Conservation (phyloP, 108 stramenopile species). For the Cyclotella kingstonii region DNA sequence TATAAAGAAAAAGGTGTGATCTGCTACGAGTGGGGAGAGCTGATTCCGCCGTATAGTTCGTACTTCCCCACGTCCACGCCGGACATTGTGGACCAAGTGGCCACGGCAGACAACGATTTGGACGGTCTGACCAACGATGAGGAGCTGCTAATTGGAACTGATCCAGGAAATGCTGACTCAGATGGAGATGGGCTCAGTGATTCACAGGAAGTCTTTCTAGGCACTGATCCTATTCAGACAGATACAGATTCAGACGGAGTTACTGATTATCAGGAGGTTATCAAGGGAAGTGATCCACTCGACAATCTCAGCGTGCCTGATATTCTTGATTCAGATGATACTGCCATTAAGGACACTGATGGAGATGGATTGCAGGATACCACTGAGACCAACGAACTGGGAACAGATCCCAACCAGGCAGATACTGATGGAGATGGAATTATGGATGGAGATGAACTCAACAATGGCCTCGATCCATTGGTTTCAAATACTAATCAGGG, state of each 20-base stretch:
- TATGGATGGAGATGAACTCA: conserved; percentile 5
- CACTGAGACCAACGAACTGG: neutral
- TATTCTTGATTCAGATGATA: conserved; percentile 1
- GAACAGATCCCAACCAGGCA: neutral
- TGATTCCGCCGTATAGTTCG: no score
- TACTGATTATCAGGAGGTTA: conserved; percentile 17
- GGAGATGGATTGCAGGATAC: conserved; percentile 4
- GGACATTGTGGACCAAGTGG: no score
- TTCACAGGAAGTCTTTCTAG: conserved; percentile 9
- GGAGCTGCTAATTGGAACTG: no score
- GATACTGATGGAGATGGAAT: conserved; percentile 11
- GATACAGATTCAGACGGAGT: conserved; percentile 24
- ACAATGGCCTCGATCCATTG: neutral
- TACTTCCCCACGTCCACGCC: no score
- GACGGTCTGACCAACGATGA: no score
- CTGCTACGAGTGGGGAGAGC: no score
- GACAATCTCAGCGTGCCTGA: neutral
- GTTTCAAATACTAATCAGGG: neutral
- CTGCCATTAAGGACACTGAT: conserved; percentile 2
- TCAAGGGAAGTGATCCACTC: conserved; percentile 9
- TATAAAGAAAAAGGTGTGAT: no score
- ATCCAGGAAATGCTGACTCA: conserved; percentile 1
- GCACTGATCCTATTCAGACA: conserved; percentile 7
- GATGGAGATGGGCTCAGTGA: conserved; percentile 22
- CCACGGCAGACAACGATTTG: no score